phyloP scores from a whole-genome alignment of 257 asterid species.

The Mitragyna speciosa region DNA sequence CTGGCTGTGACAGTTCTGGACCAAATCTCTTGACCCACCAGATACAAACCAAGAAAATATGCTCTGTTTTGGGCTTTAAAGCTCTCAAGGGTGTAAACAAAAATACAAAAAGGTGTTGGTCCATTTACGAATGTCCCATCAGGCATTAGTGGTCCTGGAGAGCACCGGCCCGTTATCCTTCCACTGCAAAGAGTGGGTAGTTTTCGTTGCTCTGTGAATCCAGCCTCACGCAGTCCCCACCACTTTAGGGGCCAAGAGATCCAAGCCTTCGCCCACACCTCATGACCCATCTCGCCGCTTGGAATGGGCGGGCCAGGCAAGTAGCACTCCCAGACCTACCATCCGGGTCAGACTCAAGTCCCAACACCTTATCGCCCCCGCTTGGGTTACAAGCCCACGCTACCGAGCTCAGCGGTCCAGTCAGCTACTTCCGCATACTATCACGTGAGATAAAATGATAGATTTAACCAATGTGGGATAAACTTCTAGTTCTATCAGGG shows the following conservation, averaged over 20 bases:
- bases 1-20: not conserved
- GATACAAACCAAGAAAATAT: too few species aligned
- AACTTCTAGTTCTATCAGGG: too few species aligned
- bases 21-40: not conserved
- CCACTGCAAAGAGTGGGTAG: constrained; percentile 10
- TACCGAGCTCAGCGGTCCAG: not conserved
- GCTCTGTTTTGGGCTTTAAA: not conserved
- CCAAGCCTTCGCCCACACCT: not conserved
- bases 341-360: not conserved
- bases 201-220: constrained; percentile 11
- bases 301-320: not conserved
- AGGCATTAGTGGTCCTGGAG: not conserved
- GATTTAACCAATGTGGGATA: not conserved
- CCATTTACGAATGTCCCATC: not conserved
- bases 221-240: constrained; percentile 10
- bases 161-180: constrained; percentile 5
- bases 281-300: not conserved
- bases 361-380: not conserved
- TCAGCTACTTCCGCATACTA: fast-evolving
- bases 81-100: not conserved
- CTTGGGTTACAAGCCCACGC: constrained; percentile 1
- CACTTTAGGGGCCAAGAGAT: not conserved
- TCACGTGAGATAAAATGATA: not conserved
- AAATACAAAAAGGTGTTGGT: not conserved
- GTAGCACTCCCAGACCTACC: not conserved